Conservation (phyloP, 2,329 filamentous ascomycete genomes). For the Stagonosporopsis rhizophila region DNA sequence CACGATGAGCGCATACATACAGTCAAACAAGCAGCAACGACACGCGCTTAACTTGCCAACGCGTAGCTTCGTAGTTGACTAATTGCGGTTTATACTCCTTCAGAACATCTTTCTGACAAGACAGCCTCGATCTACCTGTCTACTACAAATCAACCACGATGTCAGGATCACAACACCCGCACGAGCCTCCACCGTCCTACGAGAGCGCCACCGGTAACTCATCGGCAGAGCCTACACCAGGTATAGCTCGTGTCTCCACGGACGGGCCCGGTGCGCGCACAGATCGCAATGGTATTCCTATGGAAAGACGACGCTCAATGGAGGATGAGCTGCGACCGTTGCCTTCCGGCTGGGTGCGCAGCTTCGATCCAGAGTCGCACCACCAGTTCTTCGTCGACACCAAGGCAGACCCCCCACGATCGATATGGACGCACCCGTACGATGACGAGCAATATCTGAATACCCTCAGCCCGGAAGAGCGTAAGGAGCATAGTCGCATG, state of each 20-base stretch:
- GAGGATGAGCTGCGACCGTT: slow-evolving; percentile 65
- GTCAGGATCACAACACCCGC: slow-evolving; percentile 21
- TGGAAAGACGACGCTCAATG: slow-evolving; percentile 63
- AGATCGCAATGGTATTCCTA: slow-evolving; percentile 61
- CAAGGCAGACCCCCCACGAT: slow-evolving; percentile 59
- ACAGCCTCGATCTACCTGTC: not conserved
- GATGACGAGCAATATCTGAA: slow-evolving; percentile 64
- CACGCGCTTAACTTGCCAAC: not conserved
- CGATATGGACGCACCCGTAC: slow-evolving; percentile 68
- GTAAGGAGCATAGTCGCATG: slow-evolving; percentile 54
- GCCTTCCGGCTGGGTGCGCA: slow-evolving; percentile 64
- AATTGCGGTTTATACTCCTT: no score
- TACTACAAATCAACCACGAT: not conserved
- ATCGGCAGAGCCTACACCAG: slow-evolving; percentile 29
- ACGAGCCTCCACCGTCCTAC: slow-evolving; percentile 45
- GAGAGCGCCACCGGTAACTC: slow-evolving; percentile 39
- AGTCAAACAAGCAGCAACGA: slow-evolving; percentile 5
- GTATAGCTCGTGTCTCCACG: slow-evolving; percentile 39
- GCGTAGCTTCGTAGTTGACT: not conserved
- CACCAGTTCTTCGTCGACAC: slow-evolving; percentile 72
- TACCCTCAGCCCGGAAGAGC: slow-evolving; percentile 58
- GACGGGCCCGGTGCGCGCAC: slow-evolving; percentile 40
- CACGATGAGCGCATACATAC: slow-evolving; percentile 18
- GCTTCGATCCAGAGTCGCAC: slow-evolving; percentile 60
- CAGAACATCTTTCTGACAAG: not conserved